Evolutionary conservation across 2,329 filamentous ascomycete species (phyloP), one percentile per base, ranked within the genome.

Genomic region (Septoria petroselini): DNA sequence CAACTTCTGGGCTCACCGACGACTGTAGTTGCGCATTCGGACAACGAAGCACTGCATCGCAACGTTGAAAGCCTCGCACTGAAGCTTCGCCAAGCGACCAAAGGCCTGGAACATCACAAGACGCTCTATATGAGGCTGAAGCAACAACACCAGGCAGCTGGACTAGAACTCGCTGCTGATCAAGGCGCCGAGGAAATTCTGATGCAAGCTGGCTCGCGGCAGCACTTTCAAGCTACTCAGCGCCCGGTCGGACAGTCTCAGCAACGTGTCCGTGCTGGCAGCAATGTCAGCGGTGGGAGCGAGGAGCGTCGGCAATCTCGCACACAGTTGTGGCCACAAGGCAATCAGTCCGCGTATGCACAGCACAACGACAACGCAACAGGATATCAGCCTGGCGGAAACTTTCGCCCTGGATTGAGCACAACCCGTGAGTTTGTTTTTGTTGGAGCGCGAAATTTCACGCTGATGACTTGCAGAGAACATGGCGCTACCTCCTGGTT

Each of bases 121-220:
- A 48, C 27, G 8, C 33, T 50, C 18, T 83, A 83, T 59, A 75
- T 79, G 38, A 62, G 73, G 9, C 67, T 83, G 33, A 83, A 83
- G 61, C 71, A 74, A 21, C 75, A 77, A 51, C 73, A 79, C 8
- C 75, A 80, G 68, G 70, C 71, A 25, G 73, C 75, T 2, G 73
- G 78, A 9, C 75, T 82, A 50, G 76, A 79, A 47, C 70, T 70
- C 14, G 79, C 79, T 5, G 79, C 79, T 15, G 77, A 76, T 2
- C 73, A 81, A 41, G 71, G 75, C 8, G 75, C 74, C 2, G 72
- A 75, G 3, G 68, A 76, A 25, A 68, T 73, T 1, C 57, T 80
- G 12, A 68, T 73, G 19, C 41, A 40, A 14, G 49, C 45, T 14
- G 43, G 31, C 7, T 41, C 52, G 34, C 46, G 41, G 21, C 49